Evolutionary conservation across 2,329 filamentous ascomycete species (phyloP).

Genomic region (Aaosphaeria pasadenensis): DNA sequence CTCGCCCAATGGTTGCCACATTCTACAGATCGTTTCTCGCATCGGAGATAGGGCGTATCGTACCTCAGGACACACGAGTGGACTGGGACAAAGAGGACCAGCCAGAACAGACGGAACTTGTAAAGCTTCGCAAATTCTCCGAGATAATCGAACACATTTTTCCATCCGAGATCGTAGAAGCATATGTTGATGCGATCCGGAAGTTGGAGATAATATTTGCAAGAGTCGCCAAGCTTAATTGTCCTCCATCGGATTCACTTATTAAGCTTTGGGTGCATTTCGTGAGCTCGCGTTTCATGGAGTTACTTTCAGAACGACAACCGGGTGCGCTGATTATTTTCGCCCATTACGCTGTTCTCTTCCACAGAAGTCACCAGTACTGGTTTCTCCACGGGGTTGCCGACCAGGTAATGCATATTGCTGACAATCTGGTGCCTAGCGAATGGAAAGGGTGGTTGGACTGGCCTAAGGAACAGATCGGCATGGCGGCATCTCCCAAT

Average conservation of each 20-base stretch:
- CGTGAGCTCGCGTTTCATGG: slow-evolving; percentile 21
- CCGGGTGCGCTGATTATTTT: slow-evolving; percentile 34
- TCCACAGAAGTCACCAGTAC: slow-evolving; percentile 15
- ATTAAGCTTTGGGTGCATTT: slow-evolving; percentile 26
- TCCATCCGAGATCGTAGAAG: slow-evolving; percentile 25
- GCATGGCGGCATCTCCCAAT: too few species aligned
- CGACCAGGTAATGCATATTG: slow-evolving; percentile 22
- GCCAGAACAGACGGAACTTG: slow-evolving; percentile 17
- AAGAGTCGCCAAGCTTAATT: slow-evolving; percentile 6
- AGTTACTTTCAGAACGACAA: slow-evolving; percentile 24
- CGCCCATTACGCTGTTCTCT: slow-evolving; percentile 33
- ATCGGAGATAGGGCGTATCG: slow-evolving; percentile 13
- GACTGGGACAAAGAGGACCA: slow-evolving; percentile 13
- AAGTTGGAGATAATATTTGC: slow-evolving; percentile 19
- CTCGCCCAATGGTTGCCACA: slow-evolving; percentile 20
- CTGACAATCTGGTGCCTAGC: slow-evolving; percentile 18
- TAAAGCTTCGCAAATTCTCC: slow-evolving; percentile 20
- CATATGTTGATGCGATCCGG: slow-evolving; percentile 21
- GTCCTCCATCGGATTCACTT: slow-evolving; percentile 19
- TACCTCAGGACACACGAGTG: slow-evolving; percentile 19
- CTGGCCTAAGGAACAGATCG: slow-evolving; percentile 23
- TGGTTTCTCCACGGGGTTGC: slow-evolving; percentile 25
- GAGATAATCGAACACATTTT: slow-evolving; percentile 21
- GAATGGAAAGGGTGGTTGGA: slow-evolving; percentile 27
- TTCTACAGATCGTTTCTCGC: slow-evolving; percentile 10